A percentile compares a stretch with the other conserved stretches of the same genome.
Conservation (phyloP, 2,329 filamentous ascomycete species). For the Paracamarosporium sp. region DNA sequence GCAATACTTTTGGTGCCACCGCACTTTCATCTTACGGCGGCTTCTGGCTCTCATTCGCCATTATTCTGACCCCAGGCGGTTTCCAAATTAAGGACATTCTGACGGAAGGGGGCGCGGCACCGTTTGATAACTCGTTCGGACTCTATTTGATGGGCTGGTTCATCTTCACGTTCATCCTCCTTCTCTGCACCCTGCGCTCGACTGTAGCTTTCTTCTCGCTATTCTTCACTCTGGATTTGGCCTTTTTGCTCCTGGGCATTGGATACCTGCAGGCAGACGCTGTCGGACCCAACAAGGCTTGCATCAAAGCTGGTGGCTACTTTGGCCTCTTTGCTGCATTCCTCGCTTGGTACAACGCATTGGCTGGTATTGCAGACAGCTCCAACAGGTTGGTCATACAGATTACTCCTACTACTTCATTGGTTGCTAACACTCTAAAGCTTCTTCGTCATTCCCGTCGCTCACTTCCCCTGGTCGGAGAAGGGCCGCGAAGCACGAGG, state of each 20-base stretch:
- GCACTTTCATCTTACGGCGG: constrained; percentile 67
- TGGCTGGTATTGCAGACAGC: constrained; percentile 62
- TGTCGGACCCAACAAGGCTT: constrained; percentile 46
- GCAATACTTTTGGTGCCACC: constrained; percentile 69
- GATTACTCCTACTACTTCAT: neutral
- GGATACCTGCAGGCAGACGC: constrained; percentile 57
- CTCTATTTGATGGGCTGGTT: constrained; percentile 67
- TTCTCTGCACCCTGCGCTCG: constrained; percentile 64
- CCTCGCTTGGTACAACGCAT: constrained; percentile 61
- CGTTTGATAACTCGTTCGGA: constrained; percentile 61
- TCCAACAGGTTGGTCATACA: constrained; percentile 53
- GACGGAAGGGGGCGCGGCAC: constrained; percentile 27
- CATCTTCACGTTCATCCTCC: constrained; percentile 64
- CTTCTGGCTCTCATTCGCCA: constrained; percentile 67
- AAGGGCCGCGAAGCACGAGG: constrained; percentile 47
- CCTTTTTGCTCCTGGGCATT: constrained; percentile 64
- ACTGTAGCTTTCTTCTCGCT: constrained; percentile 65
- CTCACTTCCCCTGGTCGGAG: constrained; percentile 90
- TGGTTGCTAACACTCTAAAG: constrained; percentile 53
- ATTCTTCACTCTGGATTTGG: constrained; percentile 64
- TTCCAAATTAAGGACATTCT: constrained; percentile 58
- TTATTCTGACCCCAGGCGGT: constrained; percentile 63
- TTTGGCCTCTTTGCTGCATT: constrained; percentile 62
- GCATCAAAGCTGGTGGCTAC: constrained; percentile 60
- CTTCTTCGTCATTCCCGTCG: constrained; percentile 92